Percentiles rank a stretch among this genome's conserved stretches.
These are phyloP conservation scores for Blastobotrys aristatus DNA, from an alignment of 1,139 yeast genomes.

Conservation along the genomic window DNA sequence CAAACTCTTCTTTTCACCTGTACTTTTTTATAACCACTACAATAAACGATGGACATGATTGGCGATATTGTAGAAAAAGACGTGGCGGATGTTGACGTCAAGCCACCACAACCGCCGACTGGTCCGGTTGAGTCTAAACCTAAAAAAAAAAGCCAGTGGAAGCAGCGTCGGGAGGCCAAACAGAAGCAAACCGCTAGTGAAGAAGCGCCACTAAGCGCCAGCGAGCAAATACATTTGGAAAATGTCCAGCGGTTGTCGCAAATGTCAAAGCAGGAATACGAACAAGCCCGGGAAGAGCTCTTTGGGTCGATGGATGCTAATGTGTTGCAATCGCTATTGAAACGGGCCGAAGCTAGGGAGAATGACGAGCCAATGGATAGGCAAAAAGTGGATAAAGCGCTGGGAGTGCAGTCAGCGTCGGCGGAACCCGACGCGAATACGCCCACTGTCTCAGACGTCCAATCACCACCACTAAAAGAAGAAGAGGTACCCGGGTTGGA, in stretches of 20 bases:
- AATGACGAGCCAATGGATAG: slow-evolving; percentile 51
- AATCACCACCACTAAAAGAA: neutral
- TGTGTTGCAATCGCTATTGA: slow-evolving; percentile 51
- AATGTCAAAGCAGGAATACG: slow-evolving; percentile 66
- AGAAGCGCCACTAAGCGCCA: neutral
- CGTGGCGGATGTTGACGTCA: slow-evolving; percentile 2
- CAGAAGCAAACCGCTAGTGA: neutral
- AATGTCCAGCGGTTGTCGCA: slow-evolving; percentile 56
- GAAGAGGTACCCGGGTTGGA: neutral
- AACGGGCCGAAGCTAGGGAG: slow-evolving; percentile 28
- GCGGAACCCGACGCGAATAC: neutral
- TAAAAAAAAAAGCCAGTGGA: slow-evolving; percentile 40
- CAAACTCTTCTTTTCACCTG: too few relatives aligned
- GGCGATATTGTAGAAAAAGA: slow-evolving; percentile 61
- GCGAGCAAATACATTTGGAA: slow-evolving; percentile 48
- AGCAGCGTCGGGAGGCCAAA: slow-evolving; percentile 18
- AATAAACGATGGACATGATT: slow-evolving; percentile 40
- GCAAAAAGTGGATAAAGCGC: slow-evolving; percentile 41
- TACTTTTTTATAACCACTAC: too few relatives aligned
- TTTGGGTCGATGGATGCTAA: slow-evolving; percentile 63
- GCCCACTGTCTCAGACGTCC: neutral
- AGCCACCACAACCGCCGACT: slow-evolving; percentile 35
- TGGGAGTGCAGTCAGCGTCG: slow-evolving; percentile 22
- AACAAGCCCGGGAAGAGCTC: slow-evolving; percentile 61
- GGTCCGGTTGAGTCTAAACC: slow-evolving; percentile 28